phyloP scores from a whole-genome alignment of 169 alveolate species.

The Plasmodium billcollinsi region DNA sequence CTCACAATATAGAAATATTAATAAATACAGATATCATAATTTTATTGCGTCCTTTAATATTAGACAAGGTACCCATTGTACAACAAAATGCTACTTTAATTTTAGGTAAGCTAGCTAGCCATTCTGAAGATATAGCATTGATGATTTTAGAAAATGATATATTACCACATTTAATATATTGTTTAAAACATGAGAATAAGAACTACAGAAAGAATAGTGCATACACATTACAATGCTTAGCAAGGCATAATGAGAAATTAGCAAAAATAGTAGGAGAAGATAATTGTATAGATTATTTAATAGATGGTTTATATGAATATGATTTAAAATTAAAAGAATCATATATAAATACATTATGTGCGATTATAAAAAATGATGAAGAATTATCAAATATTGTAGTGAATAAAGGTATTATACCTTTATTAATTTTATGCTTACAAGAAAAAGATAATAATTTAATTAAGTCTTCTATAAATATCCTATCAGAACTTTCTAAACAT shows the following conservation, averaged over 20 bases:
- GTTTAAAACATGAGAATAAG: conserved; percentile 76
- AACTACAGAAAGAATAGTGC: conserved; percentile 70
- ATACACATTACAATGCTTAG: conserved; percentile 43
- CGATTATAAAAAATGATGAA: conserved; percentile 42
- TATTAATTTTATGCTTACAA: conserved; percentile 49
- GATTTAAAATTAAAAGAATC: conserved; percentile 53
- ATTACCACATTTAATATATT: conserved; percentile 65
- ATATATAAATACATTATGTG: conserved; percentile 68
- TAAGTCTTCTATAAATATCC: conserved; percentile 15
- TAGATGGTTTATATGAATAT: conserved; percentile 60
- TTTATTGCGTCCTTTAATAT: conserved; percentile 57
- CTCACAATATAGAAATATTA: conserved; percentile 64
- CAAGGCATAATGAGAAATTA: conserved; percentile 64
- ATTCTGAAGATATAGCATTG: conserved; percentile 66
- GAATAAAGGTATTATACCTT: conserved; percentile 61
- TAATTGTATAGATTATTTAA: conserved; percentile 56
- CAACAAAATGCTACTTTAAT: conserved; percentile 71
- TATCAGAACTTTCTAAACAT: conserved; percentile 62
- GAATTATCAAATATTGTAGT: conserved; percentile 41
- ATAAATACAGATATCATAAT: conserved; percentile 62
- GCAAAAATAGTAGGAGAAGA: conserved; percentile 65
- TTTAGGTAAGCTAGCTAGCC: conserved; percentile 50
- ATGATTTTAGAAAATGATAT: conserved; percentile 68
- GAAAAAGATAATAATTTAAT: conserved; percentile 65
- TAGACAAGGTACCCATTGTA: conserved; percentile 64